Evolutionary conservation across 176 grass and related monocot species (phyloP).

Genomic region (Cenchrus americanus): DNA sequence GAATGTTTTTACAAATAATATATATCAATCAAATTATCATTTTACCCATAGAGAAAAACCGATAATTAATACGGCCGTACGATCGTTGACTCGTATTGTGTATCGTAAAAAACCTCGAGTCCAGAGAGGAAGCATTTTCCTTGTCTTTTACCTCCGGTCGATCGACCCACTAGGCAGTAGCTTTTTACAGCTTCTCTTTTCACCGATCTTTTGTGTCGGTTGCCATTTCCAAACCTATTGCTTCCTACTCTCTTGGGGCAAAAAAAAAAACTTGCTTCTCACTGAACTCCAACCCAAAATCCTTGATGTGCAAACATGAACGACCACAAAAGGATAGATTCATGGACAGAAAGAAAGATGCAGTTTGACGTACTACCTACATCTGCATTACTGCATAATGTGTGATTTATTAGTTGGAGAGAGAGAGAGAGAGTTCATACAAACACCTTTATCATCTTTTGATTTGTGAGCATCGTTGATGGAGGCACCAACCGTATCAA

Average conservation of each 20-base stretch:
- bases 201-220: neutral
- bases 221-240: neutral
- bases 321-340: neutral
- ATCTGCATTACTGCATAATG: neutral
- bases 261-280: neutral
- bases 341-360: neutral
- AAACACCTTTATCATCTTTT: neutral
- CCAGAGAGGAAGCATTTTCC: constrained; percentile 19
- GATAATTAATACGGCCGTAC: no score
- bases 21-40: no score
- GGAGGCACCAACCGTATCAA: constrained; percentile 38
- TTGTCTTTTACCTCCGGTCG: neutral
- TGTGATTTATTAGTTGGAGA: constrained; percentile 20
- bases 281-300: constrained; percentile 12
- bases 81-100: no score
- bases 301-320: constrained; percentile 28
- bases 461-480: neutral
- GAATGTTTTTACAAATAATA: no score
- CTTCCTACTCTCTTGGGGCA: neutral
- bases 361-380: neutral
- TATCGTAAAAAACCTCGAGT: no score
- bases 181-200: constrained; percentile 21
- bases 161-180: constrained; percentile 2
- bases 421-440: neutral
- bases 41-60: no score